phyloP scores from a whole-genome alignment of 192 early-diverging fungal species.

The Dissophora globulifera region DNA sequence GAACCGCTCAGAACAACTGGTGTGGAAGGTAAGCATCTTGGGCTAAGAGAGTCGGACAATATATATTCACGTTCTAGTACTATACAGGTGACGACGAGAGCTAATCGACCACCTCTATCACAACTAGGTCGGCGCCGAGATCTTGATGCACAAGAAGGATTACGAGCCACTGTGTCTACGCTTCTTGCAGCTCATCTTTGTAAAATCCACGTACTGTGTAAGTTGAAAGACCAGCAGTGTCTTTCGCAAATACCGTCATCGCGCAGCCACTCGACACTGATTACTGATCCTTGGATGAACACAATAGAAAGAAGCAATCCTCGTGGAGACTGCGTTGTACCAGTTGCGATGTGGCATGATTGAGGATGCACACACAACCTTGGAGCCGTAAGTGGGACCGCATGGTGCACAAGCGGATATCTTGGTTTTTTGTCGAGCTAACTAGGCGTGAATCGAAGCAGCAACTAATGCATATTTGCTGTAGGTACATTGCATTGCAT shows the following conservation, averaged over 20 bases:
- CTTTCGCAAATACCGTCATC: background rate
- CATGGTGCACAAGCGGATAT: too few species aligned
- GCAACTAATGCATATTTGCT: background rate
- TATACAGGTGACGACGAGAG: too few species aligned
- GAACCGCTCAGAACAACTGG: constrained; percentile 4
- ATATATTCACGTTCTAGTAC: background rate
- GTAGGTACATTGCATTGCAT: constrained; percentile 2
- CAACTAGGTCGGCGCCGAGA: constrained; percentile 31
- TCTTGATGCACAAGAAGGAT: constrained; percentile 25
- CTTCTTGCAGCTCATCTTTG: constrained; percentile 26
- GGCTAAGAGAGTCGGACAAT: background rate
- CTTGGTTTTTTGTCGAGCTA: background rate
- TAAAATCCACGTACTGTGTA: constrained; percentile 24
- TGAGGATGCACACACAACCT: constrained; percentile 19
- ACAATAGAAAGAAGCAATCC: constrained; percentile 14
- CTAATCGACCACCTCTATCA: background rate
- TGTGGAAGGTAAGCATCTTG: constrained; percentile 43
- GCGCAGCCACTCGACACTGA: background rate
- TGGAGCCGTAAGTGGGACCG: constrained; percentile 30
- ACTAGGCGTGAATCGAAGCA: background rate
- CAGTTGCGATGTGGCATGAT: constrained; percentile 26
- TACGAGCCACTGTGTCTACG: constrained; percentile 33
- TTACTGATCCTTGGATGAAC: background rate
- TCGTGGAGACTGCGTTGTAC: constrained; percentile 27
- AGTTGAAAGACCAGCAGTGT: background rate